These are phyloP conservation scores for Crithidia thermophila DNA, from an alignment of 208 protist species.

Conservation along the genomic window DNA sequence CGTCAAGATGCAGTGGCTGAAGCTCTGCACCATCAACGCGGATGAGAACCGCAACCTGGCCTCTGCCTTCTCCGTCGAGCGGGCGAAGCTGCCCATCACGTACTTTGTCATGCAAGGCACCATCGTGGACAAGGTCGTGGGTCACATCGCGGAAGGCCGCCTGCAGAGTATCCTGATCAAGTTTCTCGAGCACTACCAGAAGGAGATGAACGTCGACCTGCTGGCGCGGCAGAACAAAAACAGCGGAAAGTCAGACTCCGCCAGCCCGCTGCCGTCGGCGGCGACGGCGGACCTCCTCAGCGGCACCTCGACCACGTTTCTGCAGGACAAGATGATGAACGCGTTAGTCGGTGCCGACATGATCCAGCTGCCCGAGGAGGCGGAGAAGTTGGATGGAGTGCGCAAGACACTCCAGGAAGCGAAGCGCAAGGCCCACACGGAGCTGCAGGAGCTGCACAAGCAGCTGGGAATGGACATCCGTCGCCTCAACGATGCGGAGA, in stretches of 20 bases:
- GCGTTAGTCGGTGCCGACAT: slow-evolving; percentile 70
- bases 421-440: slow-evolving; percentile 80
- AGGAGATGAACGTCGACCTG: slow-evolving; percentile 85
- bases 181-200: slow-evolving; percentile 88
- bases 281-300: slow-evolving; percentile 68
- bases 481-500: slow-evolving; percentile 56
- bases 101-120: slow-evolving; percentile 92
- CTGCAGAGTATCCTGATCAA: slow-evolving; percentile 76
- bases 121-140: slow-evolving; percentile 82
- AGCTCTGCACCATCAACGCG: slow-evolving; percentile 86
- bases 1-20: slow-evolving; percentile 57
- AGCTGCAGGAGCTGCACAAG: slow-evolving; percentile 67
- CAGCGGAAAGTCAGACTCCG: background rate
- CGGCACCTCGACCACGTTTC: slow-evolving; percentile 74
- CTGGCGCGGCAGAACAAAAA: slow-evolving; percentile 37
- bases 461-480: slow-evolving; percentile 80
- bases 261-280: slow-evolving; percentile 60
- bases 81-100: slow-evolving; percentile 81
- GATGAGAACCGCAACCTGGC: slow-evolving; percentile 89
- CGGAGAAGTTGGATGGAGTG: slow-evolving; percentile 72
- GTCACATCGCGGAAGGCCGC: slow-evolving; percentile 55
- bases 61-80: slow-evolving; percentile 85
- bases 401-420: slow-evolving; percentile 77
- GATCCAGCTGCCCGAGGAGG: slow-evolving; percentile 83
- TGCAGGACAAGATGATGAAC: slow-evolving; percentile 74